Base-by-base conservation (phyloP, 768 basidiomycete species). In the Neoboletus subvelutipes region DNA sequence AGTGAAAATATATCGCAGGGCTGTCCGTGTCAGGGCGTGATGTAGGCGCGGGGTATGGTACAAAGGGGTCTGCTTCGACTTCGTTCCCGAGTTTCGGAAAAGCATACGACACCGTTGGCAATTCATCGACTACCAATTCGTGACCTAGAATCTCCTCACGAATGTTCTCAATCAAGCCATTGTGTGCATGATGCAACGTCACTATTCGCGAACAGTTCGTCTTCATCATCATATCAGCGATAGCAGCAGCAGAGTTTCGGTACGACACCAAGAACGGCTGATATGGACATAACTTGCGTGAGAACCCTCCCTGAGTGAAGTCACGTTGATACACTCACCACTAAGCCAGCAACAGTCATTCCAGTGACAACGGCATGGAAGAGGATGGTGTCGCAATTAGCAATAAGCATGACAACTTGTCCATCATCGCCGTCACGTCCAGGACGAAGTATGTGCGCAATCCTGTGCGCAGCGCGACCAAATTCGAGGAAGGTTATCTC, bases 41-140 rank as follows among this genome's bases (percentile, higher is more conserved):
- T 0, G 24, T 5, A 2, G 2, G 58, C 52, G 39, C n/a, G 1
- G 57, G 61, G 28, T 63, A 63, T 20, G 51, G 39, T 5, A 42
- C 34, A 45, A 63, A 64, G 6, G 54, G 41, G 22, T 63, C 61
- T 1, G 41, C 52, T 29, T 36, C 46, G 41, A 49, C 55, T 59
- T 78, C 75, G 9, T 36, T 40, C 1, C 74, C 76, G 12, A 77
- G 68, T 22, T 72, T 68, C 5, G 78, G 77, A 52, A 73, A 80
- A 1, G 76, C 57, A 11, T 69, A 48, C 0, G 51, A 24, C 2
- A 78, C 39, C 3, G 58, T 60, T 28, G 63, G 63, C 15, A 57
- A n/a, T 41, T 60, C 63, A 2, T 56, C 49, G 18, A 64, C 42
- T 2, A 40, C 34, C 34, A 64, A 33, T 8, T 49, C 50, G 24